A percentile compares a stretch with the other conserved stretches of the same genome.
Evolutionary conservation across 306 rosid species (phyloP).

Genomic region (Mimosa bimucronata): DNA sequence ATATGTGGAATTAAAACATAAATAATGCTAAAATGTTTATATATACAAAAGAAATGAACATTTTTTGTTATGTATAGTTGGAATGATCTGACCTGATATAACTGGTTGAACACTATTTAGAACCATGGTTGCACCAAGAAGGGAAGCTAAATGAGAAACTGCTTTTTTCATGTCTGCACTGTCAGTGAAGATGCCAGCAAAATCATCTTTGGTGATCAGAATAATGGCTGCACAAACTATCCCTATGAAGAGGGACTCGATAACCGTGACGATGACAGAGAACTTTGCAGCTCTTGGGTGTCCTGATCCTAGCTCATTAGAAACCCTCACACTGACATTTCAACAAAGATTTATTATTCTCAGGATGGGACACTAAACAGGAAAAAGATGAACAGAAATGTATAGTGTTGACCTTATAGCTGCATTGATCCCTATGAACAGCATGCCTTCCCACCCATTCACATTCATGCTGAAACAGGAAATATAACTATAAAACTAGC

Average conservation of each 20-base stretch:
- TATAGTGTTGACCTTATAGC: slow-evolving; percentile 69
- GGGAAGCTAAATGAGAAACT: slow-evolving; percentile 76
- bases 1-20: background rate
- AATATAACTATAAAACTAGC: background rate
- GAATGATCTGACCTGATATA: slow-evolving; percentile 62
- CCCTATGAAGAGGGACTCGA: slow-evolving; percentile 74
- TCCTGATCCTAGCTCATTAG: slow-evolving; percentile 95
- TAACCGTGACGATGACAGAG: slow-evolving; percentile 56
- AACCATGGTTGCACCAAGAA: slow-evolving; percentile 86
- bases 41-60: background rate
- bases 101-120: slow-evolving; percentile 92
- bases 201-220: slow-evolving; percentile 61
- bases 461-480: slow-evolving; percentile 78
- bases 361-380: background rate
- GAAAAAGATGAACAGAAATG: slow-evolving; percentile 14
- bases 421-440: slow-evolving; percentile 96
- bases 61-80: background rate
- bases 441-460: slow-evolving; percentile 98
- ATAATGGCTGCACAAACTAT: slow-evolving; percentile 53
- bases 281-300: slow-evolving; percentile 89
- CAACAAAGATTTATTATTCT: background rate
- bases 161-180: slow-evolving; percentile 81
- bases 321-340: slow-evolving; percentile 72
- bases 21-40: no score
- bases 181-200: slow-evolving; percentile 73